A percentile compares a stretch with the other conserved stretches of the same genome.
These are phyloP conservation scores for Ilyonectria robusta DNA, from an alignment of 2,329 filamentous ascomycete species.

Conservation along the genomic window DNA sequence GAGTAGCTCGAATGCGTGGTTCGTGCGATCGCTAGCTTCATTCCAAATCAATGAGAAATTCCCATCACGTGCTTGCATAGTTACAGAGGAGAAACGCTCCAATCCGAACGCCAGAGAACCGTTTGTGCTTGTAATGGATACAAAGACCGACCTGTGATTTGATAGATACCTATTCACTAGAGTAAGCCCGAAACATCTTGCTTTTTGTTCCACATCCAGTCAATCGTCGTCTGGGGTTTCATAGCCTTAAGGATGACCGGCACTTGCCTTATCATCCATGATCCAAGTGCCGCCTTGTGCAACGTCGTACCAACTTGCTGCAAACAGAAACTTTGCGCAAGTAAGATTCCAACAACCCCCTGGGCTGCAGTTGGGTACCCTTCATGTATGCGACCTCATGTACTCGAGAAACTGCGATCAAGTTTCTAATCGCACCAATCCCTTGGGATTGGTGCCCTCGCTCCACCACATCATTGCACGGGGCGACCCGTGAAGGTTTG, in stretches of 20 bases:
- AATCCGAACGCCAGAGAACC: background rate
- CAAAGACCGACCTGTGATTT: background rate
- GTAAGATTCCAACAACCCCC: conserved; percentile 6
- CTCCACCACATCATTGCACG: conserved; percentile 59
- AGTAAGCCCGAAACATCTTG: background rate
- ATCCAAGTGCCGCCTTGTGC: background rate
- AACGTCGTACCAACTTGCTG: background rate
- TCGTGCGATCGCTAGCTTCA: no score
- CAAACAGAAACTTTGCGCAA: background rate
- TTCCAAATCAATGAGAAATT: no score
- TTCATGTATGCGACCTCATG: conserved; percentile 1
- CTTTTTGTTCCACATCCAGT: background rate
- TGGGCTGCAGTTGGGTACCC: conserved; percentile 4
- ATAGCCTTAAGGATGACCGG: background rate
- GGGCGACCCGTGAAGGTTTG: conserved; percentile 85
- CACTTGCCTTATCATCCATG: background rate
- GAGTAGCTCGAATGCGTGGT: background rate
- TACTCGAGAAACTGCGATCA: conserved; percentile 26
- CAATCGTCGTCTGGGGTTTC: background rate
- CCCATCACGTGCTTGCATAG: no score
- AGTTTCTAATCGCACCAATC: conserved; percentile 24
- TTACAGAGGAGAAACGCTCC: no score
- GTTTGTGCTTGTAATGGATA: background rate
- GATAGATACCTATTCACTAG: background rate
- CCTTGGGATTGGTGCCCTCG: conserved; percentile 45